Base-by-base conservation (phyloP, 2,329 filamentous ascomycete species). In the Tolypocladium album region DNA sequence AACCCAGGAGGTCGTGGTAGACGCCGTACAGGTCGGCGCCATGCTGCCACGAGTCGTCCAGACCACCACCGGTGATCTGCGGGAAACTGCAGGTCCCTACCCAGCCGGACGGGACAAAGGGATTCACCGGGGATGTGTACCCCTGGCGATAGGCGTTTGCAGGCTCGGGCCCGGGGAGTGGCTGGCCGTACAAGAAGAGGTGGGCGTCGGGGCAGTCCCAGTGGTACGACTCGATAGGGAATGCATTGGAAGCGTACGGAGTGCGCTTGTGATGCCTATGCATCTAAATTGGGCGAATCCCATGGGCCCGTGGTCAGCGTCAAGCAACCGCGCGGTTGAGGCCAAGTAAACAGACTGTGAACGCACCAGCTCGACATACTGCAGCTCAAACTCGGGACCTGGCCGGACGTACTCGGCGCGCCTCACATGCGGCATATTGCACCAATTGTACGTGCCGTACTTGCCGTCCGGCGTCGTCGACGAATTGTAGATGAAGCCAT, bases 401-500 rank as follows among this genome's bases (percentile, higher is more conserved):
- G 81, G 76, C 62, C 73, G 78, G 17, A 79, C 71, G 68, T 94
- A 94, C 67, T 90, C 88, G 17, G 73, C 72, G 27, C 71, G 74
- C 39, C 89, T 81, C n/a, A 89, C 87, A 74, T 93, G 90, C 0
- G 90, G 90, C 89, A 94, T 94, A 68, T 94, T 92, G 73, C 90
- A 94, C 80, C 81, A 93, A 71, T 93, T 91, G 73, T 92, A 92
- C 1, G 75, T 79, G 7, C 84, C 83, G 72, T 89, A 87, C 43
- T 76, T 65, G 0, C 72, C 68, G 59, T 78, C 74, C 0, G 88
- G 83, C 0, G 82, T 82, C 1, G 74, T 65, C 1, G 88, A 90
- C 40, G 81, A 80, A 67, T 90, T 85, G 74, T 87, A 94, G 22
- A 89, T 79, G 69, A 91, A 92, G 2, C 88, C 89, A 70, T 90